These are phyloP conservation scores for Brassica cretica DNA, from an alignment of 345 rosid species.

Conservation along the genomic window DNA sequence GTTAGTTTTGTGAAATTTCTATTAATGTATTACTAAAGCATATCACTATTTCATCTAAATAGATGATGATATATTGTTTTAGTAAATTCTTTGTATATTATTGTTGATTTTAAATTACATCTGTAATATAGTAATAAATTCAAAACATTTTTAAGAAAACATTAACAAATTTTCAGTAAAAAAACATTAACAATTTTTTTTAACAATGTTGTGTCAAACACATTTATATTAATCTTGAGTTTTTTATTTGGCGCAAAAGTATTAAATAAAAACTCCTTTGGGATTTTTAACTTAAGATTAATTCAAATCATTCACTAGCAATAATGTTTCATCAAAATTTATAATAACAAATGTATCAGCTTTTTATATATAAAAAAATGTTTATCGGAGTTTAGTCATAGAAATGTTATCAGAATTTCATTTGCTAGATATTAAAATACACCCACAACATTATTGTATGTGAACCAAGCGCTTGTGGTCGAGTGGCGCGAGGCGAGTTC, in stretches of 20 bases:
- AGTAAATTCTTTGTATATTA: not conserved
- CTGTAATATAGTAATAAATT: not conserved
- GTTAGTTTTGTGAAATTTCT: not conserved
- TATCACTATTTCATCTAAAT: not conserved
- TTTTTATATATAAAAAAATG: not conserved
- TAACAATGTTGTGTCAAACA: not conserved
- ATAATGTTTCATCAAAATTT: not conserved
- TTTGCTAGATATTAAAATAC: slow-evolving; percentile 7
- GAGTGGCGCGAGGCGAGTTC: no score
- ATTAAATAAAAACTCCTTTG: not conserved
- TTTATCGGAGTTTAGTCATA: not conserved
- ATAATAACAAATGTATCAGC: not conserved
- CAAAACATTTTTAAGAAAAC: not conserved
- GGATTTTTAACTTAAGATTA: not conserved
- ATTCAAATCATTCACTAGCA: not conserved
- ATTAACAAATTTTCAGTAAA: not conserved
- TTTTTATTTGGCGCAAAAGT: not conserved
- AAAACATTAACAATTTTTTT: not conserved
- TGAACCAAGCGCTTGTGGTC: no score
- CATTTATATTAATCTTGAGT: not conserved
- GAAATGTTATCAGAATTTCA: not conserved
- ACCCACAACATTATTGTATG: slow-evolving; percentile 6
- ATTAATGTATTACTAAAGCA: no score
- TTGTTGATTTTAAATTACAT: not conserved
- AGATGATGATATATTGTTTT: not conserved